Percentiles rank a stretch among this genome's conserved stretches.
phyloP scores from a whole-genome alignment of 2,329 filamentous ascomycete species.

The Fusarium mangiferae region DNA sequence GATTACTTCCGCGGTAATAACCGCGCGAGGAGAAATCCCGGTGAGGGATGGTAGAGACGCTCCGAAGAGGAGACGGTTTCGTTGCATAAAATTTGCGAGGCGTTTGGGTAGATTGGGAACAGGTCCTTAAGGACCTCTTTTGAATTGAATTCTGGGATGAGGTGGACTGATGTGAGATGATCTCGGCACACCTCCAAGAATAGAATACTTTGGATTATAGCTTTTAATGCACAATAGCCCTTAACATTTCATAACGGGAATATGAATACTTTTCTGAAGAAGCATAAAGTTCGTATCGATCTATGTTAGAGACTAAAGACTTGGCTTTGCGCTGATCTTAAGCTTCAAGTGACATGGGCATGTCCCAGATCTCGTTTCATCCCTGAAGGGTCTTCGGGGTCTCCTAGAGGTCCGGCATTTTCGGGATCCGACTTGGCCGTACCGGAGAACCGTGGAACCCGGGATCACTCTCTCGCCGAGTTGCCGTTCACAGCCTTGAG shows the following conservation, averaged over 20 bases:
- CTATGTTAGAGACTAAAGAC: not conserved
- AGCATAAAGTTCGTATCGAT: not conserved
- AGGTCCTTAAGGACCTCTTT: not conserved
- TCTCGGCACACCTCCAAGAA: slow-evolving; percentile 17
- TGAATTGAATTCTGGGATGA: slow-evolving; percentile 29
- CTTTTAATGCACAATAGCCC: slow-evolving; percentile 32
- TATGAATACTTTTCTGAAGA: not conserved
- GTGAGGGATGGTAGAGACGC: slow-evolving; percentile 52
- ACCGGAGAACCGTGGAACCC: not conserved
- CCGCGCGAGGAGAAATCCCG: slow-evolving; percentile 46
- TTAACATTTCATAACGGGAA: slow-evolving; percentile 3
- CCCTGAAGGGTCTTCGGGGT: not conserved
- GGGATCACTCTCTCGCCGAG: not conserved
- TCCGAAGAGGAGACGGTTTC: not conserved
- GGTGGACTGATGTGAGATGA: slow-evolving; percentile 27
- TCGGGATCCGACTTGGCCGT: not conserved
- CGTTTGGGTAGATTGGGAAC: slow-evolving; percentile 46
- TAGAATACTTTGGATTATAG: slow-evolving; percentile 32
- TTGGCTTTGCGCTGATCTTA: not conserved
- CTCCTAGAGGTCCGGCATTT: not conserved
- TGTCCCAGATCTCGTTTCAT: slow-evolving; percentile 3
- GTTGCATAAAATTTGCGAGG: slow-evolving; percentile 41
- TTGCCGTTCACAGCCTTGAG: not conserved
- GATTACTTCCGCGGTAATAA: slow-evolving; percentile 64
- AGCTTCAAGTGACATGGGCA: not conserved